phyloP scores from a whole-genome alignment of 495 filamentous ascomycete species.

The Penicillium simplicissimum region DNA sequence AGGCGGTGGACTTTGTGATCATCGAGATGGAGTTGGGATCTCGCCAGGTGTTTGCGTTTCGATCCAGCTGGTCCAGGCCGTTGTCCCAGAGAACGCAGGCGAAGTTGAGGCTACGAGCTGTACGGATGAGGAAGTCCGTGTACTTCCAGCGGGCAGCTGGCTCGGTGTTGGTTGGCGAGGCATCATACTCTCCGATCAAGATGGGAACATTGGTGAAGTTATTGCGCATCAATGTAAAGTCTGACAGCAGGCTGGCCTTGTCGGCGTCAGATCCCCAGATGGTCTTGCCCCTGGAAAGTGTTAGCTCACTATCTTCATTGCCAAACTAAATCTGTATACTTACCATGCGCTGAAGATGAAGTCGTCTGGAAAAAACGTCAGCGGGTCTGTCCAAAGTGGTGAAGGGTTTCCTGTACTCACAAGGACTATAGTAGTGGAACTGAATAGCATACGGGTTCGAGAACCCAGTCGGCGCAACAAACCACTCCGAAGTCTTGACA shows the following conservation, averaged over 20 bases:
- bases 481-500: slow-evolving; percentile 55
- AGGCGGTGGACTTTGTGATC: slow-evolving; percentile 43
- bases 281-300: slow-evolving; percentile 51
- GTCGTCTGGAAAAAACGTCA: slow-evolving; percentile 35
- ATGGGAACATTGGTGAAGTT: slow-evolving; percentile 58
- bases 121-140: slow-evolving; percentile 53
- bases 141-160: slow-evolving; percentile 59
- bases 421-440: slow-evolving; percentile 65
- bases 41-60: slow-evolving; percentile 47
- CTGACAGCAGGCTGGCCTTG: slow-evolving; percentile 49
- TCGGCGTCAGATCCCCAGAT: slow-evolving; percentile 60
- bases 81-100: slow-evolving; percentile 61
- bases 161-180: slow-evolving; percentile 50
- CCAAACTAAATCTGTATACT: not conserved
- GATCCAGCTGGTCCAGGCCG: slow-evolving; percentile 44
- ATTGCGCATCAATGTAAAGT: slow-evolving; percentile 50
- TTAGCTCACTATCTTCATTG: not conserved
- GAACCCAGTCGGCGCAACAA: slow-evolving; percentile 48
- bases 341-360: slow-evolving; percentile 53
- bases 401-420: slow-evolving; percentile 24
- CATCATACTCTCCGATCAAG: slow-evolving; percentile 61
- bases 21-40: slow-evolving; percentile 52
- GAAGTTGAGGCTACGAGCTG: slow-evolving; percentile 47
- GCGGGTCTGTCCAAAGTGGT: slow-evolving; percentile 16
- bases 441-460: slow-evolving; percentile 62